phyloP scores from a whole-genome alignment of 1,284 basidiomycete genomes.

The Cutaneotrichosporon spelunceum region DNA sequence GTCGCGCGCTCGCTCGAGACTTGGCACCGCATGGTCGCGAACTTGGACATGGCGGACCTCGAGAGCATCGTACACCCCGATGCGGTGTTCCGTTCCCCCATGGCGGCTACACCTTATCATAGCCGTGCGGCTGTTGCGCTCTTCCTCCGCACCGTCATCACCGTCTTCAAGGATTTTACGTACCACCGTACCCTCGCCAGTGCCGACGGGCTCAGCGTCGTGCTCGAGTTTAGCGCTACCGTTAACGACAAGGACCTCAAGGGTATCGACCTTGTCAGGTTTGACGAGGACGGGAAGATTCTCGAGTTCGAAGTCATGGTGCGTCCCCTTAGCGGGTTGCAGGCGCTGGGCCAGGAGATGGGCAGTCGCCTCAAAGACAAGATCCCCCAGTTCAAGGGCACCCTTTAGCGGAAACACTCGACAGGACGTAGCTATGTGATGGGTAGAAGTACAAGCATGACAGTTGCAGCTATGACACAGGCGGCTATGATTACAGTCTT shows the following conservation, averaged over 20 bases:
- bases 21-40: conserved; percentile 22
- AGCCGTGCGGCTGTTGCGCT: conserved; percentile 18
- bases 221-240: conserved; percentile 21
- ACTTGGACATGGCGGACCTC: conserved; percentile 10
- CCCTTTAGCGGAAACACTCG: conserved; percentile 8
- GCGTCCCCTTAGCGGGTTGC: conserved; percentile 18
- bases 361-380: conserved; percentile 11
- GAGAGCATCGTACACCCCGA: conserved; percentile 19
- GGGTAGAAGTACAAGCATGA: background rate
- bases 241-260: conserved; percentile 21
- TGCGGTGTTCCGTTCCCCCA: conserved; percentile 23
- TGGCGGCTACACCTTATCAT: conserved; percentile 12
- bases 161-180: conserved; percentile 21
- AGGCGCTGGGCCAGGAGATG: conserved; percentile 21
- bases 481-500: background rate
- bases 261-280: conserved; percentile 22
- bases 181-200: conserved; percentile 21
- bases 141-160: conserved; percentile 18
- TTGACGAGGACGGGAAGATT: conserved; percentile 19
- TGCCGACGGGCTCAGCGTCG: conserved; percentile 17
- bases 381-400: conserved; percentile 19
- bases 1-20: conserved; percentile 14
- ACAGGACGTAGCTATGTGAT: background rate
- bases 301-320: conserved; percentile 27
- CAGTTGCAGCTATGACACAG: background rate